Conservation (phyloP, 305 asterid genomes). For the Solanum hybrid region DNA sequence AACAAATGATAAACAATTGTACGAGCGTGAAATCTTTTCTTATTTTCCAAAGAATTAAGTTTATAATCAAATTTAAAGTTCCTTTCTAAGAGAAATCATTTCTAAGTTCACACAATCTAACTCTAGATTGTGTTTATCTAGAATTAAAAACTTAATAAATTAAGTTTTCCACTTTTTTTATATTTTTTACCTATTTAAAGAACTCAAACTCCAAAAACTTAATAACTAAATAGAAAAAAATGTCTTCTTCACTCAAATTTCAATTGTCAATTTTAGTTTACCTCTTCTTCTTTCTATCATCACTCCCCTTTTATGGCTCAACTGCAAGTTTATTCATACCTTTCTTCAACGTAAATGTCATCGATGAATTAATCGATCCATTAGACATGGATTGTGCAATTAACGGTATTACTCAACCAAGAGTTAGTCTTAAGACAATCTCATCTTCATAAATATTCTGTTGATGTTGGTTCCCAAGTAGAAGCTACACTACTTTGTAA, state of each 20-base stretch:
- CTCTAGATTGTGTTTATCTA: not conserved
- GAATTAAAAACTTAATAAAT: not conserved
- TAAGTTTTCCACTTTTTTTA: not conserved
- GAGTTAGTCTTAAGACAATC: not conserved
- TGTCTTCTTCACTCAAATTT: not conserved
- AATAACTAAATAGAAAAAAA: not conserved
- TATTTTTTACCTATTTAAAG: not conserved
- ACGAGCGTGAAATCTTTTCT: not conserved
- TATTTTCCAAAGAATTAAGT: not conserved
- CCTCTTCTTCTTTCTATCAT: not conserved
- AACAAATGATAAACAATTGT: not conserved
- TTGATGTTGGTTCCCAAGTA: not conserved
- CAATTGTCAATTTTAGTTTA: not conserved
- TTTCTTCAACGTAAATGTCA: not conserved
- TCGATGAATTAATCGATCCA: not conserved
- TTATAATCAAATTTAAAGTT: not conserved
- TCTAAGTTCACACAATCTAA: not conserved
- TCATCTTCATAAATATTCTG: not conserved
- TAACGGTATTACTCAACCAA: not conserved
- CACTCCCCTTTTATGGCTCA: not conserved
- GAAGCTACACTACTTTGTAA: not conserved
- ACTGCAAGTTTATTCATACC: not conserved
- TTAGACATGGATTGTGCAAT: not conserved
- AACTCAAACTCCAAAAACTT: not conserved
- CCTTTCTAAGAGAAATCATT: not conserved